Conservation (phyloP, 805 yeast species). For the Kuraishia molischiana region DNA sequence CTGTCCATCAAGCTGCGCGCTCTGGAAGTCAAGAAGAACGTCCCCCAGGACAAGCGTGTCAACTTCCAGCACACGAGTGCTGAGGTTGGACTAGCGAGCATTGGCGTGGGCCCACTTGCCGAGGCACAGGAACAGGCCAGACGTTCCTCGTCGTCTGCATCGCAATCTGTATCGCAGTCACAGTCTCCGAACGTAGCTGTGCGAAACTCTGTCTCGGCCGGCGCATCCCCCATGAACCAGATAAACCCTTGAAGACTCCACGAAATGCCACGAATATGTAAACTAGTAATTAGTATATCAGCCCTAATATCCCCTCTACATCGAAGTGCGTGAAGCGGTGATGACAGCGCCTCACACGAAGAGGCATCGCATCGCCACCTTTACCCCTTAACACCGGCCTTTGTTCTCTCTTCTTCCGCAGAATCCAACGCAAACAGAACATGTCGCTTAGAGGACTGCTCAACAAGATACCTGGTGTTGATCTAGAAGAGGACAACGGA, state of each 20-base stretch:
- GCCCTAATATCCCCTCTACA: no score
- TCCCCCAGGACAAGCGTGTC: slow-evolving; percentile 25
- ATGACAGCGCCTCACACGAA: no score
- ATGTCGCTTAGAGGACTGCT: slow-evolving; percentile 9
- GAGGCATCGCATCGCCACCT: no score
- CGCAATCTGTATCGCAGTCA: neutral
- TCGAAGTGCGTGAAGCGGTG: no score
- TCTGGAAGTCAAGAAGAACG: slow-evolving; percentile 34
- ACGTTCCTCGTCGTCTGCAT: neutral
- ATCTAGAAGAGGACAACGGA: slow-evolving; percentile 9
- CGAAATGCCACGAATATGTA: no score
- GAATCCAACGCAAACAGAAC: no score
- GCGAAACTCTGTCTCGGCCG: neutral
- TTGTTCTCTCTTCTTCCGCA: no score
- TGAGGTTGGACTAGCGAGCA: slow-evolving; percentile 61
- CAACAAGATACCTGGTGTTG: slow-evolving; percentile 13
- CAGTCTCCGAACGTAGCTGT: neutral
- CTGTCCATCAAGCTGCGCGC: slow-evolving; percentile 49
- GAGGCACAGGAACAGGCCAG: slow-evolving; percentile 13
- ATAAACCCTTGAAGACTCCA: no score
- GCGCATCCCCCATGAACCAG: neutral
- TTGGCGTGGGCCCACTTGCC: slow-evolving; percentile 78
- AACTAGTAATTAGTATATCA: no score
- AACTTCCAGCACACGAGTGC: slow-evolving; percentile 64
- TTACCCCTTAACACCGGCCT: no score